Base-by-base conservation (phyloP, 208 protist species). In the Acanthamoeba sp. region DNA sequence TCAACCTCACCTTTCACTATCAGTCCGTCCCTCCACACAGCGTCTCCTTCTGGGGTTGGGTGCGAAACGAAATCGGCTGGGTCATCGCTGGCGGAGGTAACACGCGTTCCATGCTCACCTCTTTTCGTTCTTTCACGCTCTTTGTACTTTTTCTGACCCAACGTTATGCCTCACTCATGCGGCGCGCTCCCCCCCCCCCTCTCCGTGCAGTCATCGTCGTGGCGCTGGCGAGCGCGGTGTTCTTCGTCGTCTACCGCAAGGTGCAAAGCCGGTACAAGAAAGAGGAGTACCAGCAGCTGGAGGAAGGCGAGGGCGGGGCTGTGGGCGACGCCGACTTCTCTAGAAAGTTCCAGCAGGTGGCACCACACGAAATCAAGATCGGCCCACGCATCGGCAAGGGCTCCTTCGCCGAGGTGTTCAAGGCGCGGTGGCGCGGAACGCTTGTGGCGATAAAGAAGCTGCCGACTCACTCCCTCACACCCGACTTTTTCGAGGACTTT, bases 341-440 rank as follows among this genome's bases (percentile, higher is more conserved):
- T 1, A 27, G 42, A 34, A 71, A 62, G 55, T 91, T 91, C 36
- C 52, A 91, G 29, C 55, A 91, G 34, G 84, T 91, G 84, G 52
- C 34, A 1, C 48, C 24, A 2, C 48, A 69, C 20, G 84, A 91
- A 22, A 38, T 91, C 55, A 91, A 91, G 57, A 91, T 91, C 34
- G 84, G 84, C 10, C 84, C 84, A 4, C 84, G 84, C 20, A 91
- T 91, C 36, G 84, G 84, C 84, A 91, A 91, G 57, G 84, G 84
- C 32, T 73, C 55, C 36, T 91, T 73, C 38, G 84, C 84, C 29
- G 84, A 91, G 36, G 84, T 91, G 12, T 91, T 73, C 57, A 91
- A 91, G 36, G 84, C 84, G 1, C 48, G 55, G 12, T 91, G 84
- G 84, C 84, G 84, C n/a, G 84, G 84, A 50, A 91, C 84, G 1